A percentile compares a stretch with the other conserved stretches of the same genome.
These are phyloP conservation scores for Botrytis byssoidea DNA, from an alignment of 2,329 filamentous ascomycete genomes.

Conservation along the genomic window DNA sequence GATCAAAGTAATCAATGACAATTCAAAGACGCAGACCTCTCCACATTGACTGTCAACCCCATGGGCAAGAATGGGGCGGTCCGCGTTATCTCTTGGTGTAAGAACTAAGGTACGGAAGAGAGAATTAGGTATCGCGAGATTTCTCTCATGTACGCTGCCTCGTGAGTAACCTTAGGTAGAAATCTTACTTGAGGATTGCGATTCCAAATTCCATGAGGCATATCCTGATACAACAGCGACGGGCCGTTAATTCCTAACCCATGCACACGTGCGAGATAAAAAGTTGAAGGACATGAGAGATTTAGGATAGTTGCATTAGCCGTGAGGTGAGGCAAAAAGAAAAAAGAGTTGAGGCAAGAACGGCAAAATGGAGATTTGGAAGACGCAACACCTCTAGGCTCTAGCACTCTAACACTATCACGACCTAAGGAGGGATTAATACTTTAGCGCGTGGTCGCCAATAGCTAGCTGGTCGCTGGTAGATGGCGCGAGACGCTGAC, in stretches of 20 bases:
- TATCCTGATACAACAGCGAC: not conserved
- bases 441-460: not conserved
- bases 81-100: not conserved
- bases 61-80: slow-evolving; percentile 6
- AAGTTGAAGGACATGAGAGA: not conserved
- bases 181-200: not conserved
- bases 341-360: not conserved
- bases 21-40: not conserved
- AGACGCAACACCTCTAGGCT: not conserved
- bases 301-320: not conserved
- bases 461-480: not conserved
- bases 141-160: not conserved
- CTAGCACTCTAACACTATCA: not conserved
- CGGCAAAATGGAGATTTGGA: not conserved
- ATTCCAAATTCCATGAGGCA: not conserved
- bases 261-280: not conserved
- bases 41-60: not conserved
- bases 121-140: slow-evolving; percentile 4
- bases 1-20: not conserved
- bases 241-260: not conserved
- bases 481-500: not conserved
- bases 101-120: slow-evolving; percentile 3
- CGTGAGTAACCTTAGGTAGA: not conserved
- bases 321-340: not conserved
- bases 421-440: not conserved